A percentile compares a stretch with the other conserved stretches of the same genome.
Evolutionary conservation across 441 rosid species (phyloP).

Genomic region (Gossypium lobatum): DNA sequence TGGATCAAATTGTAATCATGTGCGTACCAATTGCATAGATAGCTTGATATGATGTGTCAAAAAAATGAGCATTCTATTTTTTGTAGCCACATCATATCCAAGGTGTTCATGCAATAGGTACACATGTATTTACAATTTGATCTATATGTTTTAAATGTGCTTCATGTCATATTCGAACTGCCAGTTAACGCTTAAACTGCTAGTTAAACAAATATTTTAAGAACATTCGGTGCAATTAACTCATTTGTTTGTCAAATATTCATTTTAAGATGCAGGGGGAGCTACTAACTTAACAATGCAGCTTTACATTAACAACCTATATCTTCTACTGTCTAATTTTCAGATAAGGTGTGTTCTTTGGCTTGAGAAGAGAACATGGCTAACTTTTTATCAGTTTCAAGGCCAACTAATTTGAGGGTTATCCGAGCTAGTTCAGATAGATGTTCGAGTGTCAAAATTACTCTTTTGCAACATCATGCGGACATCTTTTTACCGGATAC

Average conservation of each 20-base stretch:
- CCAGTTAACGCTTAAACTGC: too few species aligned
- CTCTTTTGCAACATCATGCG: slow-evolving; percentile 4
- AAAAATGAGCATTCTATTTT: too few species aligned
- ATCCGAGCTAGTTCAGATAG: not conserved
- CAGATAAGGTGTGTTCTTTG: slow-evolving; percentile 85
- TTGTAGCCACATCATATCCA: too few species aligned
- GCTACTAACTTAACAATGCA: not conserved
- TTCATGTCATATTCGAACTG: too few species aligned
- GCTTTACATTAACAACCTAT: slow-evolving; percentile 5
- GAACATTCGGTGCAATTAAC: too few species aligned
- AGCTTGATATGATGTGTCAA: too few species aligned
- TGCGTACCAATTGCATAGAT: too few species aligned
- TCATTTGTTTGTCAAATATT: not conserved
- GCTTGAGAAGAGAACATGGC: slow-evolving; percentile 37
- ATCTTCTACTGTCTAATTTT: slow-evolving; percentile 17
- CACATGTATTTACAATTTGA: too few species aligned
- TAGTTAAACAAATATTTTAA: too few species aligned
- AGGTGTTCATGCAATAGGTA: too few species aligned
- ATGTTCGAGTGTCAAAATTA: not conserved
- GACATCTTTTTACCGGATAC: not conserved
- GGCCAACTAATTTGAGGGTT: not conserved
- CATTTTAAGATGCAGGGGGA: not conserved
- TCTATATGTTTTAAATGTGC: too few species aligned
- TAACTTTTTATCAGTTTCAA: slow-evolving; percentile 5
- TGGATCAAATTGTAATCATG: too few species aligned